phyloP scores from a whole-genome alignment of 495 filamentous ascomycete species.

The Hypoxylon lenormandii region DNA sequence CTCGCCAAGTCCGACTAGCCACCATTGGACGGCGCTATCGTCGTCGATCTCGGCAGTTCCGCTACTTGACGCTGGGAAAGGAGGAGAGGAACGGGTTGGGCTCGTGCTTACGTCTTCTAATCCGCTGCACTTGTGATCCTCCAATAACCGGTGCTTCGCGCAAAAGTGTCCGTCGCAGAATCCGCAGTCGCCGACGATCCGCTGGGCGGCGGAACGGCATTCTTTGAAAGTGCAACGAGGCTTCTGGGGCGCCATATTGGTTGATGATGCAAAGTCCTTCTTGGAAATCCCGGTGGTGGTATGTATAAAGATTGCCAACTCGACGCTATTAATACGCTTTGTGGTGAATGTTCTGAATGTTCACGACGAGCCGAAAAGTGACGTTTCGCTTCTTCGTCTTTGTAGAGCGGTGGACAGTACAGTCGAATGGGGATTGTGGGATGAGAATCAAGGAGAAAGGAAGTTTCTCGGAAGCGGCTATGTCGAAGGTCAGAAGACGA shows the following conservation, averaged over 20 bases:
- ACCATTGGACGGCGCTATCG: constrained; percentile 53
- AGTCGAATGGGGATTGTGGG: constrained; percentile 33
- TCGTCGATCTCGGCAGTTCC: neutral
- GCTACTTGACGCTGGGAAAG: constrained; percentile 12
- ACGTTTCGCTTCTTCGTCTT: constrained; percentile 7
- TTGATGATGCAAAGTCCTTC: constrained; percentile 18
- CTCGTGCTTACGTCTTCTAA: constrained; percentile 79
- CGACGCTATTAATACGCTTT: neutral
- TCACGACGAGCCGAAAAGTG: neutral
- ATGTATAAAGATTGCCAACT: neutral
- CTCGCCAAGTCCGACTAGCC: constrained; percentile 62
- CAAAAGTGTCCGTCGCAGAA: constrained; percentile 96
- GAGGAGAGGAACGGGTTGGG: constrained; percentile 6
- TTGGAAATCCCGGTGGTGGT: neutral
- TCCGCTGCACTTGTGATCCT: constrained; percentile 92
- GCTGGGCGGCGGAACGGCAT: constrained; percentile 84
- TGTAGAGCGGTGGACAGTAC: constrained; percentile 42
- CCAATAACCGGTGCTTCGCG: constrained; percentile 89
- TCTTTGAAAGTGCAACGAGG: constrained; percentile 87
- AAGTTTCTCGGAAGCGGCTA: constrained; percentile 42
- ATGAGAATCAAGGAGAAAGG: constrained; percentile 48
- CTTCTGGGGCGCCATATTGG: constrained; percentile 76
- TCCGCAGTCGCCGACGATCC: constrained; percentile 93
- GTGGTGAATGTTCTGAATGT: too few relatives aligned
- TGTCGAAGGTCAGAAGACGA: constrained; percentile 33